Evolutionary conservation across 768 basidiomycete species (phyloP), one percentile per base, ranked within the genome.

Genomic region (Suillus luteus): DNA sequence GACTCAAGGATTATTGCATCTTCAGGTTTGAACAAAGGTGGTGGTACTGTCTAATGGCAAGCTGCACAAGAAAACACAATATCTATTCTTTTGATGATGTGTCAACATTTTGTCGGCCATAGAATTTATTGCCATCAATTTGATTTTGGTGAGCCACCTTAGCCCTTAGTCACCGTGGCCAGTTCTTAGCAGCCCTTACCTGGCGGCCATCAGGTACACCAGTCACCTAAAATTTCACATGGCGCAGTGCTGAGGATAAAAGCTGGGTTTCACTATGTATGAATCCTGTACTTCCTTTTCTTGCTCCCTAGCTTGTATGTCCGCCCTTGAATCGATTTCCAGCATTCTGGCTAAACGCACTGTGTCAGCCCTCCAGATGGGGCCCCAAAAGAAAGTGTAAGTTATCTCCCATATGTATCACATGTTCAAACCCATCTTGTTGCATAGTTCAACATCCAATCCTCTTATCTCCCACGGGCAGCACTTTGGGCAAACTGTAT

Each of bases 401-500:
- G 40, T 3, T 22, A 9, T 22, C 17, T 10, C 10, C 6, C 3
- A 11, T 60, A 15, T 38, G 5, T 17, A 9, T 41, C 40, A 41
- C 6, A 40, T 40, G 40, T 40, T 40, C 40, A 38, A 15, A 11
- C 19, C n/a, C 40, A 57, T 35, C 55, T 12, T 24, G 44, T 38
- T 11, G 1, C n/a, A 55, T 22, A 66, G 68, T 2, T 57, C 38
- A 1, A 11, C n/a, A 31, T 65, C 68, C 2, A 65, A 71, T 60
- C 68, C 70, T 19, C 59, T 71, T 24, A 59, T 64, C 24, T 62
- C 64, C 43, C 64, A 67, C 40, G 67, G 70, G 3, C 61, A 60
- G 2, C 70, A 71, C 63, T 69, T 71, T 48, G 67, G 68, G 4
- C 33, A 60, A 46, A 69, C 70, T 3, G 59, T 66, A 15, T 63